phyloP scores from a whole-genome alignment of 1,284 basidiomycete genomes.

The Thecaphora frezii region DNA sequence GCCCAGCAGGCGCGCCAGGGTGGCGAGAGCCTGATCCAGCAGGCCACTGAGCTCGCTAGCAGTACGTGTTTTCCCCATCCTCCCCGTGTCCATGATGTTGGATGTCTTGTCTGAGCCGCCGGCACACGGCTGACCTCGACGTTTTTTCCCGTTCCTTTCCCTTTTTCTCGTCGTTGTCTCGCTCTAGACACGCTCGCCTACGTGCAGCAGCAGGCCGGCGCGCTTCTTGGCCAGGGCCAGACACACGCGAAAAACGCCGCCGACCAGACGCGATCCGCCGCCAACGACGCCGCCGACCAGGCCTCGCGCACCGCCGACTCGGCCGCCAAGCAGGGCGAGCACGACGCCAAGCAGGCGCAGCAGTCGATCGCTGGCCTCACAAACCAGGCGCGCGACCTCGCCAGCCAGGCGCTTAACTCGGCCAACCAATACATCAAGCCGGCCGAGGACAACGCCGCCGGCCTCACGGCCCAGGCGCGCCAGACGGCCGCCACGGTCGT shows the following conservation, averaged over 20 bases:
- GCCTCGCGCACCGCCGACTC: constrained; percentile 23
- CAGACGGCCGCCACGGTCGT: constrained; percentile 27
- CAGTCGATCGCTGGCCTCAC: constrained; percentile 32
- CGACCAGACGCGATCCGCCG: constrained; percentile 33
- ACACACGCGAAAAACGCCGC: constrained; percentile 20
- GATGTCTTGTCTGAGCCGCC: not conserved
- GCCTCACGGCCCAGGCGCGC: constrained; percentile 34
- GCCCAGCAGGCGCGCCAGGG: constrained; percentile 25
- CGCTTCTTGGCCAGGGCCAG: constrained; percentile 34
- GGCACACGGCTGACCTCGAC: not conserved
- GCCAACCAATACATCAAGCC: constrained; percentile 50
- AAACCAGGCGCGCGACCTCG: constrained; percentile 42
- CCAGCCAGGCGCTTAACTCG: constrained; percentile 37
- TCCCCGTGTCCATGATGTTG: not conserved
- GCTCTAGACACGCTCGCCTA: constrained; percentile 39
- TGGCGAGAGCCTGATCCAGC: constrained; percentile 29
- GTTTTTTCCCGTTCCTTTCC: not conserved
- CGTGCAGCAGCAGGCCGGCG: constrained; percentile 38
- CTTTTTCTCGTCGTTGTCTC: too few relatives aligned
- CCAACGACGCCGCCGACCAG: constrained; percentile 32
- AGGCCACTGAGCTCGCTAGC: constrained; percentile 34
- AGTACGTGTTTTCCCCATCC: constrained; percentile 13
- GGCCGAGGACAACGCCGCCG: constrained; percentile 21
- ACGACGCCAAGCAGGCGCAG: constrained; percentile 37
- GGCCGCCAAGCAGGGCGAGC: constrained; percentile 34